phyloP scores from a whole-genome alignment of 140 eudicot species.

The Artemisia princeps region DNA sequence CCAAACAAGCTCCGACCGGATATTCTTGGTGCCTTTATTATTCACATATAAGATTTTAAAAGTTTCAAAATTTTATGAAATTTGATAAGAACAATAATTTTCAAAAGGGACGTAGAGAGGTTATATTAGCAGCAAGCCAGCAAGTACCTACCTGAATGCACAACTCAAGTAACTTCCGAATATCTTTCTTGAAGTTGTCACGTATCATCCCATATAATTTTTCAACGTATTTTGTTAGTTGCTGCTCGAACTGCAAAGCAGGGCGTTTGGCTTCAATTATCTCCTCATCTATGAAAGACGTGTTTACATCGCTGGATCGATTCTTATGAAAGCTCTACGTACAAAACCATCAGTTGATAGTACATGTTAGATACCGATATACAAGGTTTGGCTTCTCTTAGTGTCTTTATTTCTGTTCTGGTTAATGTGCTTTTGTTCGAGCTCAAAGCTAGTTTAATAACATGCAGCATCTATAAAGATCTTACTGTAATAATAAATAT shows the following conservation, averaged over 20 bases:
- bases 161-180: constrained; percentile 10
- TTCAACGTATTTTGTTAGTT: constrained; percentile 73
- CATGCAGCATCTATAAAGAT: too few species aligned
- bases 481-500: too few species aligned
- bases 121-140: neutral
- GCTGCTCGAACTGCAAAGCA: constrained; percentile 76
- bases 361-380: neutral
- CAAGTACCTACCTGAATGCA: constrained; percentile 43
- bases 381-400: neutral
- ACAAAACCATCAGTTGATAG: neutral
- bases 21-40: constrained; percentile 70
- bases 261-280: constrained; percentile 83
- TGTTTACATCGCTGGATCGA: constrained; percentile 56
- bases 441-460: too few species aligned
- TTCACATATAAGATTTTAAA: neutral
- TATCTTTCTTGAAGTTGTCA: constrained; percentile 15
- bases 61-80: neutral
- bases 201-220: constrained; percentile 81
- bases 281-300: constrained; percentile 47
- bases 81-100: constrained; percentile 2
- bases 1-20: constrained; percentile 66
- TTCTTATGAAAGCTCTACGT: constrained; percentile 77
- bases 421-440: too few species aligned
- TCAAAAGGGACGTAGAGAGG: neutral
- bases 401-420: too few species aligned